A percentile compares a stretch with the other conserved stretches of the same genome.
phyloP scores from a whole-genome alignment of 306 rosid species.

The Trifolium pratense region DNA sequence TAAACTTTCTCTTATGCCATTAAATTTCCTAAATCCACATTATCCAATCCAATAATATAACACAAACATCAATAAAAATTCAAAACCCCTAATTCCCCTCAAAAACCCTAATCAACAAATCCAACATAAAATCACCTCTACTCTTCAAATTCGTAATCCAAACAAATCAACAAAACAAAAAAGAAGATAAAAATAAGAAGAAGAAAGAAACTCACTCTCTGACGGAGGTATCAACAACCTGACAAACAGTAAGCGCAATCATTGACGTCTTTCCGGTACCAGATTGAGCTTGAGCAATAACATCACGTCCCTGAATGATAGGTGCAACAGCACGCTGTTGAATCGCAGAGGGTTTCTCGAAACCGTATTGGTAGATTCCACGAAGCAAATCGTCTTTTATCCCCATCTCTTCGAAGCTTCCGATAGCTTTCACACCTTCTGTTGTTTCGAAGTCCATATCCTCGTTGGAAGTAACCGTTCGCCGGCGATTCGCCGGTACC shows the following conservation, averaged over 20 bases:
- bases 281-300: slow-evolving; percentile 98
- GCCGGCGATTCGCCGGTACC: slow-evolving; percentile 75
- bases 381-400: slow-evolving; percentile 88
- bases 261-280: slow-evolving; percentile 98
- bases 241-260: slow-evolving; percentile 97
- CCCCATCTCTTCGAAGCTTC: slow-evolving; percentile 91
- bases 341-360: slow-evolving; percentile 97
- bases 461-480: slow-evolving; percentile 52
- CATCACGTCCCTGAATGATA: slow-evolving; percentile 91
- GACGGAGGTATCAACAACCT: slow-evolving; percentile 73
- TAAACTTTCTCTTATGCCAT: neutral
- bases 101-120: slow-evolving; percentile 35
- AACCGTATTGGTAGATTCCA: slow-evolving; percentile 87
- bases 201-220: slow-evolving; percentile 65
- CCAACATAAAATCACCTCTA: neutral
- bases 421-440: slow-evolving; percentile 78
- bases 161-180: neutral
- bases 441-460: slow-evolving; percentile 88
- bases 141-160: neutral
- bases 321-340: slow-evolving; percentile 97
- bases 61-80: neutral
- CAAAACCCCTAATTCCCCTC: neutral
- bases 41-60: neutral
- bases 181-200: neutral
- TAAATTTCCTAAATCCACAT: neutral